phyloP scores from a whole-genome alignment of 495 filamentous ascomycete species.

The Aspergillus sclerotioniger region DNA sequence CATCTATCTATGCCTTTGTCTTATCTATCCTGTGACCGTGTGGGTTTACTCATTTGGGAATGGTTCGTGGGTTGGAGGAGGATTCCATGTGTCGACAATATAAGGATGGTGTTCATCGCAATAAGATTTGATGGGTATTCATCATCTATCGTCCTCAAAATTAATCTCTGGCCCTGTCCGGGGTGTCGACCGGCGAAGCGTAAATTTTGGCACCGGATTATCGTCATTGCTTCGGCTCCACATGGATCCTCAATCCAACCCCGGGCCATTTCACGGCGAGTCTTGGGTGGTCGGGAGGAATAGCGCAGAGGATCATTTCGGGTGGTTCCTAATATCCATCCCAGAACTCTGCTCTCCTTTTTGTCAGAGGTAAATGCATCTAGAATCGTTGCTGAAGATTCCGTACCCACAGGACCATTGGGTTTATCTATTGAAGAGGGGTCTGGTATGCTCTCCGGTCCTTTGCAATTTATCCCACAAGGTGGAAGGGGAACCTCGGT shows the following conservation, averaged over 20 bases:
- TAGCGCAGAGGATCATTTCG: not conserved
- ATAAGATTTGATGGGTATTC: not conserved
- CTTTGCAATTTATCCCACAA: too few species aligned
- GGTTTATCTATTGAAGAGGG: not conserved
- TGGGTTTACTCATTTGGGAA: not conserved
- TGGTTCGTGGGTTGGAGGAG: not conserved
- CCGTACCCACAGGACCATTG: not conserved
- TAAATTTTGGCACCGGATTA: not conserved
- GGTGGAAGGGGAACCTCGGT: constrained; percentile 1
- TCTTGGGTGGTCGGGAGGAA: not conserved
- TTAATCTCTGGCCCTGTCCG: not conserved
- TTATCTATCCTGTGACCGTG: not conserved
- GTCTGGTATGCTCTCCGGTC: not conserved
- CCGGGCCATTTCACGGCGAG: constrained; percentile 1
- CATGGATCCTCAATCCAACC: constrained; percentile 6
- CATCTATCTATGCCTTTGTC: not conserved
- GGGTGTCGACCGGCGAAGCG: not conserved
- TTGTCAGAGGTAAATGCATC: not conserved
- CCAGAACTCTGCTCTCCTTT: not conserved
- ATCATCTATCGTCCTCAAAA: not conserved
- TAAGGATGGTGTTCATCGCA: not conserved
- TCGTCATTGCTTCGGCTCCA: constrained; percentile 6
- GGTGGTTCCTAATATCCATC: not conserved
- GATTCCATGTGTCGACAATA: not conserved
- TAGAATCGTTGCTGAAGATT: not conserved